Percentiles rank a stretch among this genome's conserved stretches.
Evolutionary conservation across 805 yeast genomes (phyloP).

Genomic region (Metschnikowia proteae): DNA sequence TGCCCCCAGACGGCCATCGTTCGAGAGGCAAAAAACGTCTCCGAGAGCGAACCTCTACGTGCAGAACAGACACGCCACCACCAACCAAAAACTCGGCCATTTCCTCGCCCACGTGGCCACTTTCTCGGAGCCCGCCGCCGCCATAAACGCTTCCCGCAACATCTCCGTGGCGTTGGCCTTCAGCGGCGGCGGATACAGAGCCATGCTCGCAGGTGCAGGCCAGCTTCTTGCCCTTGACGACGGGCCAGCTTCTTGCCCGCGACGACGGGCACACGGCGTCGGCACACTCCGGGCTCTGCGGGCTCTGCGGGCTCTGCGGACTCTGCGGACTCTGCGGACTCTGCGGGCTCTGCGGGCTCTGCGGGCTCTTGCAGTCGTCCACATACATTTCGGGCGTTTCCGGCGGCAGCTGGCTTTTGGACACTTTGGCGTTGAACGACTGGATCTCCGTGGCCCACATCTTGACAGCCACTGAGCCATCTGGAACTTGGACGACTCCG

Average conservation of each 20-base stretch:
- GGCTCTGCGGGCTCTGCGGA: slow-evolving; percentile 12
- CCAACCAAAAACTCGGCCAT: slow-evolving; percentile 27
- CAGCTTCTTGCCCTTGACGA: slow-evolving; percentile 14
- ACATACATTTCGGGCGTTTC: slow-evolving; percentile 16
- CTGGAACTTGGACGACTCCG: slow-evolving; percentile 67
- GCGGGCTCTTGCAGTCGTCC: slow-evolving; percentile 17
- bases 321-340: slow-evolving; percentile 4
- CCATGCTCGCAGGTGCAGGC: slow-evolving; percentile 29
- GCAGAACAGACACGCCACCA: slow-evolving; percentile 21
- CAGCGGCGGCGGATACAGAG: slow-evolving; percentile 36
- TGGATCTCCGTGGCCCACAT: slow-evolving; percentile 34
- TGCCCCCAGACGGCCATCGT: slow-evolving; percentile 29
- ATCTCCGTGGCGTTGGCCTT: slow-evolving; percentile 31
- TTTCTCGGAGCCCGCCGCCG: slow-evolving; percentile 28
- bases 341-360: slow-evolving; percentile 10
- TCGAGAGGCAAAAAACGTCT: slow-evolving; percentile 27
- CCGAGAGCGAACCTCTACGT: slow-evolving; percentile 28
- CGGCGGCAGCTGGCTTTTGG: slow-evolving; percentile 19
- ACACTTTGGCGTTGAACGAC: slow-evolving; percentile 32
- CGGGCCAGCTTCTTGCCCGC: slow-evolving; percentile 11
- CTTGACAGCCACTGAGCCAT: slow-evolving; percentile 29
- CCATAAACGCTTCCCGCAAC: slow-evolving; percentile 20
- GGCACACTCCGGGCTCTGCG: slow-evolving; percentile 6
- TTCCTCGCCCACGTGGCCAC: slow-evolving; percentile 30
- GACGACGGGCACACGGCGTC: slow-evolving; percentile 7